Conservation (phyloP, 306 rosid species). For the Prinsepia uniflora region DNA sequence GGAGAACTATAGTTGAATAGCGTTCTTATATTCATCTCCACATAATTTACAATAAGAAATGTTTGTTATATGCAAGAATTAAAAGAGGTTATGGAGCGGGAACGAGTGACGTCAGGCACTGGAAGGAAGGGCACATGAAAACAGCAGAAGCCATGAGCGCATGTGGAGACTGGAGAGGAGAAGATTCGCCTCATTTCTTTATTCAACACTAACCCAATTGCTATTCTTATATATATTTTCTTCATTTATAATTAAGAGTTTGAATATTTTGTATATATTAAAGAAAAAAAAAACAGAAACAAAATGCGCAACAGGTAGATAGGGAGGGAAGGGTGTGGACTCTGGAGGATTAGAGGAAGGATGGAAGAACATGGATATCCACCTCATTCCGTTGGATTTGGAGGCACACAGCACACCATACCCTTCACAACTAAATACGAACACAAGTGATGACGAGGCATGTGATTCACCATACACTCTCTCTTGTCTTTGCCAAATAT, state of each 20-base stretch:
- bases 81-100: slow-evolving; percentile 7
- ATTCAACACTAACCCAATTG: slow-evolving; percentile 2
- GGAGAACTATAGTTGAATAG: too few species aligned
- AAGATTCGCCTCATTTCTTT: slow-evolving; percentile 39
- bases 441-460: slow-evolving; percentile 28
- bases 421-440: slow-evolving; percentile 46
- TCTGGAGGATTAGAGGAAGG: neutral
- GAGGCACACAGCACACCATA: slow-evolving; percentile 15
- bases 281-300: neutral
- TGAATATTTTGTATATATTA: neutral
- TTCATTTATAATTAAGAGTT: neutral
- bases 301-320: slow-evolving; percentile 18
- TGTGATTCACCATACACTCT: slow-evolving; percentile 51
- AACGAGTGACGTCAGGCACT: slow-evolving; percentile 39
- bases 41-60: too few species aligned
- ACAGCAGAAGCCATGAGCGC: slow-evolving; percentile 44
- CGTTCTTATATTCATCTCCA: too few species aligned
- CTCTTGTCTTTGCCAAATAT: slow-evolving; percentile 49
- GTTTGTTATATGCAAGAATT: neutral
- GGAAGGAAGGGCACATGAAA: slow-evolving; percentile 60
- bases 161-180: slow-evolving; percentile 49
- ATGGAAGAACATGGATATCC: slow-evolving; percentile 51
- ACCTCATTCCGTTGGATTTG: slow-evolving; percentile 43
- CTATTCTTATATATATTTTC: slow-evolving; percentile 7
- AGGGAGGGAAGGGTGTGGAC: too few species aligned